Evolutionary conservation across 2,329 filamentous ascomycete genomes (phyloP), one percentile per base, ranked within the genome.

Genomic region (Nothomitra cinnamomea): DNA sequence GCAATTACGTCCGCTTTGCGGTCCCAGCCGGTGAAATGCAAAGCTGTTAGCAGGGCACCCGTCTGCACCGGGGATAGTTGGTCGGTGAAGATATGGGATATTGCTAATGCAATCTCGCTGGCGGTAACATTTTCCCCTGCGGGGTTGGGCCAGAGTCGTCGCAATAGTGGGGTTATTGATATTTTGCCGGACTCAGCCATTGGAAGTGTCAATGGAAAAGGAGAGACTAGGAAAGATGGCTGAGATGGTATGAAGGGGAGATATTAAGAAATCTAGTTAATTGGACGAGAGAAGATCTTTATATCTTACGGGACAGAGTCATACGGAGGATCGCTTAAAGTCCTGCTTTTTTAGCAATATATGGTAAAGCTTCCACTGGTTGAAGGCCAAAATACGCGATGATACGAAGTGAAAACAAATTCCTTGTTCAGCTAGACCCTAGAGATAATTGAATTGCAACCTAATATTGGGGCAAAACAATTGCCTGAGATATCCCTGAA

Each of bases 1-100:
- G 87, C 85, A 60, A 98, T 79, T 41, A 98, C 86, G 63, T 92
- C 85, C 24, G 89, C 79, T 58, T 83, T 79, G 59, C 84, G 79
- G 67, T 96, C 92, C 66, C 87, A 79, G 55, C 82, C 81, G 1
- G 88, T 95, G 60, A 94, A 95, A 70, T 95, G 90, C 47, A 98
- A 74, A 53, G 88, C 85, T 63, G 92, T 95, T 52, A 96, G 74
- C 54, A 98, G 74, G 40, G 89, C 85, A 53, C 86, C 85, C 1
- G 85, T 85, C 66, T 96, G 92, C 7, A 89, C 85, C 40, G 86
- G 82, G n/a, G 86, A 90, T 17, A 96, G 74, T 59, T 81, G 80
- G 69, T 95, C 83, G 55, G 88, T 89, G 68, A 96, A 96, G 64
- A 95, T 94, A 63, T 90, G 76, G 3, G 87, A 83, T 61, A 96